A percentile compares a stretch with the other conserved stretches of the same genome.
These are phyloP conservation scores for Blastobotrys illinoisensis DNA, from an alignment of 1,139 yeast genomes.

Conservation along the genomic window DNA sequence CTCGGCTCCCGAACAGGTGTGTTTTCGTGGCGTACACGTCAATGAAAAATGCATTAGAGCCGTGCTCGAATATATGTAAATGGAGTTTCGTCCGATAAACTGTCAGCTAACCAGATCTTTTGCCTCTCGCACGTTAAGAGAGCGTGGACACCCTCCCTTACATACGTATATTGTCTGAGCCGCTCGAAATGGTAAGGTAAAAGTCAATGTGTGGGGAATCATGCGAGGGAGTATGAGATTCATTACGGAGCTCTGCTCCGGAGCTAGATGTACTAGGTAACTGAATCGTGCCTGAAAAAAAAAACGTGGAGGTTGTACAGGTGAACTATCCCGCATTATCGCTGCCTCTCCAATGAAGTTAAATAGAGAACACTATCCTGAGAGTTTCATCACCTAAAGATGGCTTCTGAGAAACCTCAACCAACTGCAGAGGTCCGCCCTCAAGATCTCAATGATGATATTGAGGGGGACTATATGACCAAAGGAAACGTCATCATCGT, in stretches of 20 bases:
- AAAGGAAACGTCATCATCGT: conserved; percentile 17
- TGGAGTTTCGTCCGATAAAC: neutral
- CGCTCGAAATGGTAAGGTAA: neutral
- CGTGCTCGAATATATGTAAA: neutral
- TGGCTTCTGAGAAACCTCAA: neutral
- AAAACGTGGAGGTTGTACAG: neutral
- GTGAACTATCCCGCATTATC: neutral
- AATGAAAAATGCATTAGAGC: neutral
- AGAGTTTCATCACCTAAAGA: neutral
- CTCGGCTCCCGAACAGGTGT: neutral
- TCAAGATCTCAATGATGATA: neutral
- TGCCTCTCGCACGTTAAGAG: neutral
- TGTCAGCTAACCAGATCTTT: neutral
- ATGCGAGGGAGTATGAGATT: neutral
- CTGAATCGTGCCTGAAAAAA: neutral
- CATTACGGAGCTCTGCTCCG: neutral
- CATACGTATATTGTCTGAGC: neutral
- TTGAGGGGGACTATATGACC: neutral
- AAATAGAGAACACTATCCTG: neutral
- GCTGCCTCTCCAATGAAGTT: neutral
- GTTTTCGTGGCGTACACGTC: neutral
- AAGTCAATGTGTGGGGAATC: neutral
- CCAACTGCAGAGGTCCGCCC: neutral
- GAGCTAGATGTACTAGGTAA: neutral
- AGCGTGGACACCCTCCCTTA: neutral